Percentiles rank a stretch among this genome's conserved stretches.
phyloP scores from a whole-genome alignment of 352 stramenopile species.

The Globisporangium orthogonon region DNA sequence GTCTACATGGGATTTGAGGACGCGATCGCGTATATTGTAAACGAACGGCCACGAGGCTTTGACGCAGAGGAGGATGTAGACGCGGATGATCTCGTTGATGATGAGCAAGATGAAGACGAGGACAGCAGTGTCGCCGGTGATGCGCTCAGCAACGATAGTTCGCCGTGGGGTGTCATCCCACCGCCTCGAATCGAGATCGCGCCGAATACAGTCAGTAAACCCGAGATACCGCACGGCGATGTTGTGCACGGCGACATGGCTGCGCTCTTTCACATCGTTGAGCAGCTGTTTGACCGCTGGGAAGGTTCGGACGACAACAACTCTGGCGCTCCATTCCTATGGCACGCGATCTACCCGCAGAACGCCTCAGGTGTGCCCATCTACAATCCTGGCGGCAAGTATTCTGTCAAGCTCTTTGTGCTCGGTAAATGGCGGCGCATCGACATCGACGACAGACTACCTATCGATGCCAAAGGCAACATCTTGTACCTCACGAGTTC shows the following conservation, averaged over 20 bases:
- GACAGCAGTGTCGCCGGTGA: constrained; percentile 8
- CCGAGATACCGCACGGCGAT: constrained; percentile 50
- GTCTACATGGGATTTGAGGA: constrained; percentile 74
- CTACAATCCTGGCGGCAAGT: constrained; percentile 72
- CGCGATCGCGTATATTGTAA: constrained; percentile 62
- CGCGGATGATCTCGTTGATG: constrained; percentile 61
- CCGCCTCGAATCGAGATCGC: constrained; percentile 47
- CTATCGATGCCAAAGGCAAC: constrained; percentile 39
- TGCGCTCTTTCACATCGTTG: constrained; percentile 62
- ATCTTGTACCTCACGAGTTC: constrained; percentile 55
- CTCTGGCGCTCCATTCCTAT: constrained; percentile 36
- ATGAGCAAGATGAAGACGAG: constrained; percentile 58
- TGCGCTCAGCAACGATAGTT: constrained; percentile 25
- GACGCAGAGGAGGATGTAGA: constrained; percentile 53
- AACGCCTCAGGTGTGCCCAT: constrained; percentile 32
- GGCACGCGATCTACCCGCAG: constrained; percentile 72
- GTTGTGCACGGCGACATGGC: constrained; percentile 58
- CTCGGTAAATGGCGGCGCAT: constrained; percentile 65
- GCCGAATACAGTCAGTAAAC: constrained; percentile 47
- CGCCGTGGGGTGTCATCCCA: constrained; percentile 45
- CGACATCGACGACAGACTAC: constrained; percentile 66
- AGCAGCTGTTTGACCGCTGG: constrained; percentile 36
- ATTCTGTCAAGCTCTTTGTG: constrained; percentile 65
- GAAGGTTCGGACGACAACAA: background rate
- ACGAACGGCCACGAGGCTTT: constrained; percentile 44